Evolutionary conservation across 2,329 filamentous ascomycete species (phyloP), one percentile per base, ranked within the genome.

Genomic region (Onygenales sp.): DNA sequence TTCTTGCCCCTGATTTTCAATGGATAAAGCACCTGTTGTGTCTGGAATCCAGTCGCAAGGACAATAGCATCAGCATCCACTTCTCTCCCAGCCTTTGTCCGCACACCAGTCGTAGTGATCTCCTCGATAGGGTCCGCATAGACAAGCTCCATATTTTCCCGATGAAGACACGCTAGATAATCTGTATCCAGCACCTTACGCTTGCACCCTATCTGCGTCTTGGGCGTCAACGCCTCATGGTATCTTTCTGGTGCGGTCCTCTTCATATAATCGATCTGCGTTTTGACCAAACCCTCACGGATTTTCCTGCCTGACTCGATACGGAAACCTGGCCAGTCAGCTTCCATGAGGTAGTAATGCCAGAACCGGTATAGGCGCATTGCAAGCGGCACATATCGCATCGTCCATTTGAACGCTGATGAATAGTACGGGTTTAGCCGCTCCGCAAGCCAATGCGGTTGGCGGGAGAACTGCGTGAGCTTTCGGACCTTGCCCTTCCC

Each of bases 11-110:
- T 56, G 38, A 79, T 76, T 36, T 76, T 65, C 64, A 79, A 71
- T 0, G 74, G 75, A 36, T 67, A 72, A 4, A 79, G 59, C 53
- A 75, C 70, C 49, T 72, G 72, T 50, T 73, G 70, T 1, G 76
- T 77, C 44, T 74, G 67, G 46, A 78, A 79, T 0, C 77, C 76
- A 33, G 71, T 77, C 0, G 76, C 77, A 2, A 78, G 66, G 7
- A 79, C 62, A 52, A 79, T 75, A 3, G 65, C 73, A 61, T 76
- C 74, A 0, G 73, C 73, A n/a, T 63, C 52, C 27, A 75, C 58
- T 14, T 69, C 58, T 2, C 65, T 59, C 1, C 73, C 74, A 31
- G 64, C 67, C 39, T 60, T 61, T 8, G 73, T 75, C 17, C 62
- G 57, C 5, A 76, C 69, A 0, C 72, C 73, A 1, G 51, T 60